Evolutionary conservation across 495 filamentous ascomycete genomes (phyloP).

Genomic region (Penicillium paxilli): DNA sequence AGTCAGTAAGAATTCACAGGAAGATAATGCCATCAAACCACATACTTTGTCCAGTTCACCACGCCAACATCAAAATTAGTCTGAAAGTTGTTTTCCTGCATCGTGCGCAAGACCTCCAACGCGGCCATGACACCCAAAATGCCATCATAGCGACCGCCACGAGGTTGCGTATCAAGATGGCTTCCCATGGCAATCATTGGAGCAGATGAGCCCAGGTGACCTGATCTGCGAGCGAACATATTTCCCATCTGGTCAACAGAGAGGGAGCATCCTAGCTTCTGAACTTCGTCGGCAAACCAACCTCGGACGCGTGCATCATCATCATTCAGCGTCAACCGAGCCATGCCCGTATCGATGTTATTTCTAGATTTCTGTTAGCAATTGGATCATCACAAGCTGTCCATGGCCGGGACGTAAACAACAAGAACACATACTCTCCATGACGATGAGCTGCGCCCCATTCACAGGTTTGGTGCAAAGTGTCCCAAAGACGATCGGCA

Average conservation of each 20-base stretch:
- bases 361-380: conserved; percentile 11
- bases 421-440: conserved; percentile 32
- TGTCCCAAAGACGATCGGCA: conserved; percentile 30
- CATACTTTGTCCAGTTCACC: conserved; percentile 73
- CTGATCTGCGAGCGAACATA: conserved; percentile 65
- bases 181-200: conserved; percentile 49
- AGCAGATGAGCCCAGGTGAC: conserved; percentile 36
- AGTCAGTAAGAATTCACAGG: conserved; percentile 20
- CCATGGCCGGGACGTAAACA: too few relatives aligned
- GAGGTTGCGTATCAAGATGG: conserved; percentile 62
- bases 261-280: conserved; percentile 60
- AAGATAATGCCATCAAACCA: neutral
- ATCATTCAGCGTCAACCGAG: conserved; percentile 63
- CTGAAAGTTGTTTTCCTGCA: conserved; percentile 62
- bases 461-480: conserved; percentile 35
- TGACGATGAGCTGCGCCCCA: conserved; percentile 34
- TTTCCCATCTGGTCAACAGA: conserved; percentile 67
- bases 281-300: conserved; percentile 67
- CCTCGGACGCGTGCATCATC: conserved; percentile 65
- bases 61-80: conserved; percentile 66
- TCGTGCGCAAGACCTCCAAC: conserved; percentile 64
- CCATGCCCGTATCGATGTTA: conserved; percentile 55
- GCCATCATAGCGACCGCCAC: conserved; percentile 70
- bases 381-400: too few relatives aligned
- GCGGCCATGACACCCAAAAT: conserved; percentile 70